These are phyloP conservation scores for Auricularia cornea DNA, from an alignment of 768 basidiomycete species.

Conservation along the genomic window DNA sequence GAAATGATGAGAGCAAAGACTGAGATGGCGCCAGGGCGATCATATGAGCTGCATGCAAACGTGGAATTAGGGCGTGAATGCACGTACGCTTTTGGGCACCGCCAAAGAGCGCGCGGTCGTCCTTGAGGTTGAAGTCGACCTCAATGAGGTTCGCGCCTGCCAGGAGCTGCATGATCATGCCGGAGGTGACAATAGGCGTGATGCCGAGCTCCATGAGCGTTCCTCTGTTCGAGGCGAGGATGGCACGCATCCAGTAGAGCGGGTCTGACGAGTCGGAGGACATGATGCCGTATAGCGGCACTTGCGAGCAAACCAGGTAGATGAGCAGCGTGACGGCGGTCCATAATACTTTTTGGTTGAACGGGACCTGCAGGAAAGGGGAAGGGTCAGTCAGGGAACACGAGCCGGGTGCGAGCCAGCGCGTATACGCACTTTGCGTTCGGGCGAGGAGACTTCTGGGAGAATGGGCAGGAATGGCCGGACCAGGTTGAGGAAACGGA, in stretches of 20 bases:
- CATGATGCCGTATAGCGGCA: constrained; percentile 99
- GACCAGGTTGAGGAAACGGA: constrained; percentile 96
- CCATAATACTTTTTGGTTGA: constrained; percentile 99
- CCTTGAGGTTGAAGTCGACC: constrained; percentile 94
- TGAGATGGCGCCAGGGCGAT: constrained; percentile 23
- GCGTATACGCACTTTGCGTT: constrained; percentile 67
- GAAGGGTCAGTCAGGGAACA: neutral
- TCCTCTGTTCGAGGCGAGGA: constrained; percentile 95
- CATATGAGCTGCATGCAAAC: neutral
- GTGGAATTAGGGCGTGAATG: neutral
- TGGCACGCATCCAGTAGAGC: constrained; percentile 99
- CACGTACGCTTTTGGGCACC: constrained; percentile 90
- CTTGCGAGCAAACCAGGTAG: constrained; percentile 98
- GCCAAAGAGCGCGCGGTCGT: constrained; percentile 91
- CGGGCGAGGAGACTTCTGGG: constrained; percentile 95
- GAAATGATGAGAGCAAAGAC: constrained; percentile 96
- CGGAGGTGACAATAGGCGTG: constrained; percentile 93
- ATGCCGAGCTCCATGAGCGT: constrained; percentile 99
- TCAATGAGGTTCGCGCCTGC: constrained; percentile 97
- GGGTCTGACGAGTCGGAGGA: constrained; percentile 98
- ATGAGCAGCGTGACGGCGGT: constrained; percentile 98
- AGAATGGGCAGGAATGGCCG: constrained; percentile 95
- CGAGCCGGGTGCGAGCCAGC: constrained; percentile 1
- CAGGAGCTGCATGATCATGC: constrained; percentile 99
- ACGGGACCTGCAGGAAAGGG: constrained; percentile 74